Evolutionary conservation across 257 asterid species (phyloP).

Genomic region (Nicotiana otophora): DNA sequence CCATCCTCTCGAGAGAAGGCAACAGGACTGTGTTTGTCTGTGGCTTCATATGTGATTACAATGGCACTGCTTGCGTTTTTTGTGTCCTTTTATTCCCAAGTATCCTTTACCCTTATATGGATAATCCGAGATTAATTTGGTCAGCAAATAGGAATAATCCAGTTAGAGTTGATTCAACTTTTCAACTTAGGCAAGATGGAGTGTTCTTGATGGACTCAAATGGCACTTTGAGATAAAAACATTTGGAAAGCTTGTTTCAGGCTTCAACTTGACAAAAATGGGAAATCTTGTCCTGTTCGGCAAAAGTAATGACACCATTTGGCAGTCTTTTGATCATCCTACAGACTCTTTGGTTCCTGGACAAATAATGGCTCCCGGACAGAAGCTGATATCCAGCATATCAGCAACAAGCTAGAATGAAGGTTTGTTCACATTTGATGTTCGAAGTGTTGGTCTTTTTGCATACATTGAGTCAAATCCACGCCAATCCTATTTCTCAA

Average conservation of each 20-base stretch:
- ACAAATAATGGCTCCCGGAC: neutral
- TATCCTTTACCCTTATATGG: neutral
- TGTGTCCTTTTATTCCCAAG: neutral
- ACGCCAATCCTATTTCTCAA: neutral
- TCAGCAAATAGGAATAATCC: slow-evolving; percentile 14
- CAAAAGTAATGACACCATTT: neutral
- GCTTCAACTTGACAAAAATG: neutral
- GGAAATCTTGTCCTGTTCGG: slow-evolving; percentile 2
- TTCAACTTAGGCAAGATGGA: neutral
- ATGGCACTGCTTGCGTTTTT: neutral
- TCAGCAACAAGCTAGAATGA: neutral
- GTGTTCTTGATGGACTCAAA: neutral
- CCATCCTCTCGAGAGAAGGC: neutral
- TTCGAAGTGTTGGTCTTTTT: neutral
- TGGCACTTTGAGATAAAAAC: neutral
- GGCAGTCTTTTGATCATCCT: slow-evolving; percentile 13
- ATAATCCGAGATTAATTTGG: slow-evolving; percentile 6
- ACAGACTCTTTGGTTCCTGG: neutral
- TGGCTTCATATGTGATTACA: neutral
- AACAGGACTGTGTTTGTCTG: neutral
- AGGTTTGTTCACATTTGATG: neutral
- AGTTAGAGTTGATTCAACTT: slow-evolving; percentile 2
- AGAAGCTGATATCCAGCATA: slow-evolving; percentile 6
- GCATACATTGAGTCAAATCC: neutral
- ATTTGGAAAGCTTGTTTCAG: neutral